These are phyloP conservation scores for Hypoxylon perforatum DNA, from an alignment of 495 filamentous ascomycete species.

Conservation along the genomic window DNA sequence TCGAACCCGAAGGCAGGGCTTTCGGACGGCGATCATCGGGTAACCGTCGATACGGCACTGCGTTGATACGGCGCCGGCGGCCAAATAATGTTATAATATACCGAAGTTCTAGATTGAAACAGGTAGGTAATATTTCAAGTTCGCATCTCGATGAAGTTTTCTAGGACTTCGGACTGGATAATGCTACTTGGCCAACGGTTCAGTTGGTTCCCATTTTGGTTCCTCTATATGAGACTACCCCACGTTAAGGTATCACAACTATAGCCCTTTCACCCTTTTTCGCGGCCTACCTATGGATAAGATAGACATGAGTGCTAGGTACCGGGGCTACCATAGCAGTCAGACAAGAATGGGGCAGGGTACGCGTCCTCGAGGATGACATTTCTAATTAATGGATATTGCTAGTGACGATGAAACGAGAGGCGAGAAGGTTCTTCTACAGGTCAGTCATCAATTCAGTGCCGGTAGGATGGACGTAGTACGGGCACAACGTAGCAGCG, in stretches of 20 bases:
- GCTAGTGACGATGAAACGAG: constrained; percentile 7
- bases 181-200: too few relatives aligned
- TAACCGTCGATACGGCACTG: constrained; percentile 16
- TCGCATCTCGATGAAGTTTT: background rate
- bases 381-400: constrained; percentile 6
- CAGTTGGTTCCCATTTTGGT: too few relatives aligned
- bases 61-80: constrained; percentile 7
- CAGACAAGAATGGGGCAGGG: constrained; percentile 7
- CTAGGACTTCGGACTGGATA: too few relatives aligned
- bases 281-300: too few relatives aligned
- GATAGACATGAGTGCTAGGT: too few relatives aligned
- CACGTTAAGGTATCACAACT: too few relatives aligned
- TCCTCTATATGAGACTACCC: too few relatives aligned
- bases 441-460: constrained; percentile 11
- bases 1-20: constrained; percentile 26
- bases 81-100: background rate
- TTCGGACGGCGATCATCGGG: constrained; percentile 11
- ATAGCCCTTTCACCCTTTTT: too few relatives aligned
- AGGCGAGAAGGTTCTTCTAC: background rate
- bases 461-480: too few relatives aligned
- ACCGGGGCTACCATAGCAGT: too few relatives aligned
- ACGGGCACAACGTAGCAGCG: constrained; percentile 18
- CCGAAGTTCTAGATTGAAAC: background rate
- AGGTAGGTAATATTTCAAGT: background rate
- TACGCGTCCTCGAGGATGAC: constrained; percentile 10